phyloP scores from a whole-genome alignment of 2,329 filamentous ascomycete genomes.

The Neopestalotiopsis rosae region DNA sequence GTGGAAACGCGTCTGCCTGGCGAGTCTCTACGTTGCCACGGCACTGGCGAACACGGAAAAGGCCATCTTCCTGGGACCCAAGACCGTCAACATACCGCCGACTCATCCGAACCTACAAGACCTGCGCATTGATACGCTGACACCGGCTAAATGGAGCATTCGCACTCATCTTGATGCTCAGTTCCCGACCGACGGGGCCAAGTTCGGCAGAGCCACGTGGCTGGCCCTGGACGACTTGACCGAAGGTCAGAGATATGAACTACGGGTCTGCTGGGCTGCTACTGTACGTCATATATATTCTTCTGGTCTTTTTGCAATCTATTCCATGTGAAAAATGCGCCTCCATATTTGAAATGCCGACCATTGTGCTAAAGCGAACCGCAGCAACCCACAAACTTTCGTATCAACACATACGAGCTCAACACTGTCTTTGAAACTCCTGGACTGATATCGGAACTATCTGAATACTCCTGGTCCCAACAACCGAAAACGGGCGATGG shows the following conservation, averaged over 20 bases:
- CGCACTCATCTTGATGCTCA: conserved; percentile 69
- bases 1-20: conserved; percentile 9
- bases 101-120: conserved; percentile 61
- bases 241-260: conserved; percentile 83
- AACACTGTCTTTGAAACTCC: conserved; percentile 65
- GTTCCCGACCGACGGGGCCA: conserved; percentile 64
- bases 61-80: conserved; percentile 81
- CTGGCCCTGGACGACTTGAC: conserved; percentile 73
- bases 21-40: conserved; percentile 10
- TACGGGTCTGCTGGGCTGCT: conserved; percentile 91
- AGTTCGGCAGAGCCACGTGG: conserved; percentile 74
- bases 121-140: conserved; percentile 69
- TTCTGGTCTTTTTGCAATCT: not conserved
- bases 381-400: conserved; percentile 87
- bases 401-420: conserved; percentile 68
- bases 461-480: conserved; percentile 61
- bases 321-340: conserved; percentile 6
- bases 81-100: conserved; percentile 58
- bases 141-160: conserved; percentile 59
- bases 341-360: not conserved
- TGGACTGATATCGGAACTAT: conserved; percentile 68
- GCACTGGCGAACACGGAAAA: conserved; percentile 85
- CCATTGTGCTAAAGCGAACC: conserved; percentile 8
- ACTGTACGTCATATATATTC: conserved; percentile 65
- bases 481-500: conserved; percentile 36